A percentile compares a stretch with the other conserved stretches of the same genome.
These are phyloP conservation scores for Caryopteris hybrid DNA, from an alignment of 305 asterid species.

Conservation along the genomic window DNA sequence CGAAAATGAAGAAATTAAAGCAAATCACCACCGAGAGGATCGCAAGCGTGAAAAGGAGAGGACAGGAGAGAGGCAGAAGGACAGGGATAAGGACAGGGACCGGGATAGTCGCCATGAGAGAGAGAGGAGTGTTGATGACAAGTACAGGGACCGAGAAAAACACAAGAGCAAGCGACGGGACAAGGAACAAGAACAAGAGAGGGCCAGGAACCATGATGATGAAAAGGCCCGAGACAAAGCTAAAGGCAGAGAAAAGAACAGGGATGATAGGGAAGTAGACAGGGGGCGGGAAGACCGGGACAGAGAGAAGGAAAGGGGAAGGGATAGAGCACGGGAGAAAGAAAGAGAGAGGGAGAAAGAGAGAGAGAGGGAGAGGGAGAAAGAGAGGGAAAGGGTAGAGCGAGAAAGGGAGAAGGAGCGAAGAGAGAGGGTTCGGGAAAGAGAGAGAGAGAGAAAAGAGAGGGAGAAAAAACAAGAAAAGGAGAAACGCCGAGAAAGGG, in stretches of 20 bases:
- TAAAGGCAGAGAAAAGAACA: slow-evolving; percentile 31
- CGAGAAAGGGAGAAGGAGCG: slow-evolving; percentile 27
- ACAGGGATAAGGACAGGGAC: slow-evolving; percentile 35
- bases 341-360: slow-evolving; percentile 34
- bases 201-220: slow-evolving; percentile 25
- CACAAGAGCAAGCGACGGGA: slow-evolving; percentile 44
- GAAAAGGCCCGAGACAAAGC: slow-evolving; percentile 29
- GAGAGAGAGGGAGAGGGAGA: slow-evolving; percentile 23
- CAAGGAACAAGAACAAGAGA: slow-evolving; percentile 23
- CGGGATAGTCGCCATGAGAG: slow-evolving; percentile 33
- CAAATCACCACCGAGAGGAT: slow-evolving; percentile 48
- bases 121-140: slow-evolving; percentile 37
- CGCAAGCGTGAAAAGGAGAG: slow-evolving; percentile 49
- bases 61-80: slow-evolving; percentile 37
- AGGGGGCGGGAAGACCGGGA: slow-evolving; percentile 23
- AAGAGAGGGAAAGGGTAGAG: slow-evolving; percentile 24
- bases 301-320: slow-evolving; percentile 19
- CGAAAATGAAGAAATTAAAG: slow-evolving; percentile 42
- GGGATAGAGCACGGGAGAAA: slow-evolving; percentile 26
- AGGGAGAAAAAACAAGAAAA: slow-evolving; percentile 43
- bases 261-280: slow-evolving; percentile 25
- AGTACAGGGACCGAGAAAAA: slow-evolving; percentile 34
- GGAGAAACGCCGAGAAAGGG: slow-evolving; percentile 50
- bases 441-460: slow-evolving; percentile 39
- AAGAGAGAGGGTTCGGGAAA: slow-evolving; percentile 28